Evolutionary conservation across 257 asterid genomes (phyloP), one percentile per base, ranked within the genome.

Genomic region (Solanum bukasovii): DNA sequence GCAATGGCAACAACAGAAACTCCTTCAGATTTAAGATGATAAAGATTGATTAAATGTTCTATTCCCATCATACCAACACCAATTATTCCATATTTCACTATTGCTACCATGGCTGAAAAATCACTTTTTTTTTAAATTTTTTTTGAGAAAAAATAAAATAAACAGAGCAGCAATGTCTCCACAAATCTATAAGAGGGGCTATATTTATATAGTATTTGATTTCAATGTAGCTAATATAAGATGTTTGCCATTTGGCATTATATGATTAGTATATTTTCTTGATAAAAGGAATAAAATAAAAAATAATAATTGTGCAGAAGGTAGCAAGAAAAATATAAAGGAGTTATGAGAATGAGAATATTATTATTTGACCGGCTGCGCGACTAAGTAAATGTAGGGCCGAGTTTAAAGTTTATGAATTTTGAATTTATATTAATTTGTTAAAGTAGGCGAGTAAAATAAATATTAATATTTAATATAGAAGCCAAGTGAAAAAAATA

Each of bases 31-130:
- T 87, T 91, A 73, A 97, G 97, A 90, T 97, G 97, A 88, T 92
- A 67, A 5, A 97, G 94, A 89, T 97, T 97, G 86, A 95, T 92
- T 65, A 97, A 93, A 91, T 95, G 98, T 89, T 97, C 99, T 91
- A 97, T 94, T 87, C 99, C 99, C 99, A 96, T 97, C 99, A 97
- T 97, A 49, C 99, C 99, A 18, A 93, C 99, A 40, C 99, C 99
- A 49, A 97, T 94, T 37, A 97, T 95, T 59, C 99, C 99, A 87
- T 97, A 97, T 33, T 89, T 97, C 1, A 94, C 88, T 5, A 74
- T 73, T 52, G 13, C 84, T 49, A 8, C 86, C 81, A 81, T 74
- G 81, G 25, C 87, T 72, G 4, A 70, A 13, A 33, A 0, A 8
- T 29, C 77, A 70, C 38, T 70, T 68, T 68, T 0, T 70, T 31